A percentile compares a stretch with the other conserved stretches of the same genome.
Evolutionary conservation across 495 filamentous ascomycete species (phyloP).

Genomic region (Ramalina intermedia): DNA sequence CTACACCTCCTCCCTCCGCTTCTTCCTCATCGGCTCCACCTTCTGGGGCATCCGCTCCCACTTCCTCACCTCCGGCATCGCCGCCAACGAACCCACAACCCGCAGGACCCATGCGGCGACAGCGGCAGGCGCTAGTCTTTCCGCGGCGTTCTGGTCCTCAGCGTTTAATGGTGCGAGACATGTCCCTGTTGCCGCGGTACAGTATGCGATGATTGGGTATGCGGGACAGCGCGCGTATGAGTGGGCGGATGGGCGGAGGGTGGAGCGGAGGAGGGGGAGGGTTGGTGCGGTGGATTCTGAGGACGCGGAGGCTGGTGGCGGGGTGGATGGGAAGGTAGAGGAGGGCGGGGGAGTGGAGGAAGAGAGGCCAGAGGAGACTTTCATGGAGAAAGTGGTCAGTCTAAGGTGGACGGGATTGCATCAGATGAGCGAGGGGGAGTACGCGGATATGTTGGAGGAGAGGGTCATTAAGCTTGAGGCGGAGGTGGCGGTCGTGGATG

Average conservation of each 20-base stretch:
- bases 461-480: conserved; percentile 65
- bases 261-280: not conserved
- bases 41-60: conserved; percentile 44
- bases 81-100: no score
- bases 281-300: not conserved
- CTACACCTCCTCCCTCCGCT: conserved; percentile 58
- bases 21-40: conserved; percentile 58
- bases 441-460: conserved; percentile 58
- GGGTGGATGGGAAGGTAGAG: not conserved
- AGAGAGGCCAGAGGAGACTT: conserved; percentile 19
- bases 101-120: no score
- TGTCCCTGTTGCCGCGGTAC: conserved; percentile 28
- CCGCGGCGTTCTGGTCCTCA: no score
- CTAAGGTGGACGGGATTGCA: conserved; percentile 77
- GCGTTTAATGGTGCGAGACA: no score
- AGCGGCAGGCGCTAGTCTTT: no score
- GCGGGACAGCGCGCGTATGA: conserved; percentile 46
- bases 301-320: conserved; percentile 18
- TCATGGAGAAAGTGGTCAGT: conserved; percentile 35
- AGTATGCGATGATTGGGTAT: conserved; percentile 50
- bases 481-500: conserved; percentile 76
- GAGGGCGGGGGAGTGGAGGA: not conserved
- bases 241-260: conserved; percentile 26
- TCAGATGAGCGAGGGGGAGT: conserved; percentile 63
- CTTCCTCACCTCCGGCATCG: not conserved